Evolutionary conservation across 2,329 filamentous ascomycete genomes (phyloP).

Genomic region (Colletotrichum sp.): DNA sequence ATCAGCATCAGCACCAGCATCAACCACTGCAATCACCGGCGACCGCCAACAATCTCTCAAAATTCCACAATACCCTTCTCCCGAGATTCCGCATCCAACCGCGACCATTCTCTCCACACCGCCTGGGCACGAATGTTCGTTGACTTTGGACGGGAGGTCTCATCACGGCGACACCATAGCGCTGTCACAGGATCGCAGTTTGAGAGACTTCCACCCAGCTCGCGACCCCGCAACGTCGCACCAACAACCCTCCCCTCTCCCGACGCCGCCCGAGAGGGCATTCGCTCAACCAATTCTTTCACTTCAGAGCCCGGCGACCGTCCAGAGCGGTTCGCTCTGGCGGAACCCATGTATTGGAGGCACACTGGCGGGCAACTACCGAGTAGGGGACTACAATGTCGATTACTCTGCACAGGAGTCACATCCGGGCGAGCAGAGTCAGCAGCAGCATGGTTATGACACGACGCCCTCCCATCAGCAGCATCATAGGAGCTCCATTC

Average conservation of each 20-base stretch:
- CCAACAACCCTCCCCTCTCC: conserved; percentile 12
- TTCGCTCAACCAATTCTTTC: conserved; percentile 60
- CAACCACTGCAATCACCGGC: background rate
- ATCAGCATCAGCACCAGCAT: background rate
- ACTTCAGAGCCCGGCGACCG: conserved; percentile 68
- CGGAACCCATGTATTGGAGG: conserved; percentile 74
- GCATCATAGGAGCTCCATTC: conserved; percentile 52
- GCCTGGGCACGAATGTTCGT: conserved; percentile 31
- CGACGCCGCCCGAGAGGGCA: conserved; percentile 60
- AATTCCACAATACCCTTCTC: background rate
- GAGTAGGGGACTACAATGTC: conserved; percentile 76
- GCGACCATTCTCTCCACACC: conserved; percentile 20
- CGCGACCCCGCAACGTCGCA: conserved; percentile 27
- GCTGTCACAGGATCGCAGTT: conserved; percentile 14
- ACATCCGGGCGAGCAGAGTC: conserved; percentile 68
- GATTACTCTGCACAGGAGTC: conserved; percentile 73
- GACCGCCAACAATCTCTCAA: background rate
- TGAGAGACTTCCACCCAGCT: conserved; percentile 24
- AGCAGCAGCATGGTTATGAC: conserved; percentile 69
- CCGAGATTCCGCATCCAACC: conserved; percentile 4
- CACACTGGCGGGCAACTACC: conserved; percentile 78
- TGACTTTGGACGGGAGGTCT: conserved; percentile 26
- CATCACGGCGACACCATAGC: conserved; percentile 19
- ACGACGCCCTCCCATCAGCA: conserved; percentile 37
- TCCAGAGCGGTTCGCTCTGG: conserved; percentile 79